Percentiles rank a stretch among this genome's conserved stretches.
Conservation (phyloP, 1,284 basidiomycete genomes). For the Microbotryum saponariae region DNA sequence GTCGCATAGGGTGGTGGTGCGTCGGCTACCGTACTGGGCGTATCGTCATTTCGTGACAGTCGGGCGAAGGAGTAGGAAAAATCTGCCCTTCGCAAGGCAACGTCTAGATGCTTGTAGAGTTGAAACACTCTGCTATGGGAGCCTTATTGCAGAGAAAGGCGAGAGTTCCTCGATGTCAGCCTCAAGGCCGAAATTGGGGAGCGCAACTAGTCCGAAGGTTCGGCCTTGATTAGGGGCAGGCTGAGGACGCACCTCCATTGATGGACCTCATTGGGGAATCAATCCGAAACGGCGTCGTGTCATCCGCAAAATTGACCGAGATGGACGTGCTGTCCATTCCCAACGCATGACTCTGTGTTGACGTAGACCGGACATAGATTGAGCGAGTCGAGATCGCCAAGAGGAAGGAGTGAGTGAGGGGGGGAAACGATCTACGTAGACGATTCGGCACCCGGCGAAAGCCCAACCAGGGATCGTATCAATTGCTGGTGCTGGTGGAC, state of each 20-base stretch:
- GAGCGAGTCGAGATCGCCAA: no score
- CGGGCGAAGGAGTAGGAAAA: constrained; percentile 64
- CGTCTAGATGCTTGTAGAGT: constrained; percentile 54
- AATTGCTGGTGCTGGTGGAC: constrained; percentile 15
- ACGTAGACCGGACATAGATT: not conserved
- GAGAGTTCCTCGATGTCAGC: constrained; percentile 2
- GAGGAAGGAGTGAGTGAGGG: not conserved
- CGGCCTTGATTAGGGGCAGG: not conserved
- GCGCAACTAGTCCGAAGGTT: not conserved
- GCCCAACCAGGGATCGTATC: not conserved
- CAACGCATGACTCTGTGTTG: constrained; percentile 10
- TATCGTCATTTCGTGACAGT: constrained; percentile 32
- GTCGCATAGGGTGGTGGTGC: not conserved
- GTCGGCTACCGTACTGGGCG: not conserved
- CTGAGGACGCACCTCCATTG: constrained; percentile 53
- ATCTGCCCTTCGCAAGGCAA: constrained; percentile 49
- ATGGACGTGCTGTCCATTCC: constrained; percentile 29
- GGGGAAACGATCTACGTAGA: not conserved
- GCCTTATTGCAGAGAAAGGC: constrained; percentile 44
- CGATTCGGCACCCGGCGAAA: not conserved
- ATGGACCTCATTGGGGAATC: constrained; percentile 73
- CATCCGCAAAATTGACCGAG: constrained; percentile 24
- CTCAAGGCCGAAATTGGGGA: no score
- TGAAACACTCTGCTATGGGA: constrained; percentile 62
- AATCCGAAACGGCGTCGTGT: constrained; percentile 47